Base-by-base conservation (phyloP, 495 filamentous ascomycete species). In the Darksidea phi region DNA sequence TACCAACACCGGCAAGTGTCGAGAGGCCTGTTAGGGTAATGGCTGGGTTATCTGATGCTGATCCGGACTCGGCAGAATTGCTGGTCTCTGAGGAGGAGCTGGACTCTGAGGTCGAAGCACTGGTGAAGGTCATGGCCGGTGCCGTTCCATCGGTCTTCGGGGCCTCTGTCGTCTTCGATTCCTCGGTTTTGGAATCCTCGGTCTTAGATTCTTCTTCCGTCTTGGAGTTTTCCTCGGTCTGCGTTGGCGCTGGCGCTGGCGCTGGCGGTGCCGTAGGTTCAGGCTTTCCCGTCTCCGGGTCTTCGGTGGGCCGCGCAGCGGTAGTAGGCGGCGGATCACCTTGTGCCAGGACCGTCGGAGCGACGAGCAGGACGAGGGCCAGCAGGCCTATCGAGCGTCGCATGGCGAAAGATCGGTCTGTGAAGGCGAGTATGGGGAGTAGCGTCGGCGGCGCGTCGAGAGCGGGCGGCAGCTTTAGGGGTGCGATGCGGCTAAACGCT, bases 1-100 rank as follows among this genome's bases (percentile, higher is more conserved):
- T 78, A 46, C 75, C 73, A 63, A 71, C 68, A 26, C 70, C 76
- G 5, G 79, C 72, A 61, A 84, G 72, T 28, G 79, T 80, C 3
- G 84, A 82, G 21, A 82, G 72, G 43, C 50, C 61, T 12, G 67
- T 67, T 3, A 68, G 65, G 32, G 59, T 61, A 57, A 61, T 73
- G 56, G 63, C 57, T 32, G 68, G 58, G 20, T 50, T 15, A 15
- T 72, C 75, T 36, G 65, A 48, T 20, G 41, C 41, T 20, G 41
- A 3, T n/a, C 58, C 61, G 28, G 28, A 32, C 13, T 67, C 68
- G 15, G 46, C 21, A 1, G 53, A 17, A 12, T 7, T 45, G n/a
- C 43, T 37, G 49, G 37, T 23, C 21, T 42, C 18, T 32, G 28
- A 32, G 4, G 28, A 32, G 10, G 28, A 4, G 28, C 4, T 4